Evolutionary conservation across 2,329 filamentous ascomycete species (phyloP), one percentile per base, ranked within the genome.

Genomic region (Davidsoniella eucalypti): DNA sequence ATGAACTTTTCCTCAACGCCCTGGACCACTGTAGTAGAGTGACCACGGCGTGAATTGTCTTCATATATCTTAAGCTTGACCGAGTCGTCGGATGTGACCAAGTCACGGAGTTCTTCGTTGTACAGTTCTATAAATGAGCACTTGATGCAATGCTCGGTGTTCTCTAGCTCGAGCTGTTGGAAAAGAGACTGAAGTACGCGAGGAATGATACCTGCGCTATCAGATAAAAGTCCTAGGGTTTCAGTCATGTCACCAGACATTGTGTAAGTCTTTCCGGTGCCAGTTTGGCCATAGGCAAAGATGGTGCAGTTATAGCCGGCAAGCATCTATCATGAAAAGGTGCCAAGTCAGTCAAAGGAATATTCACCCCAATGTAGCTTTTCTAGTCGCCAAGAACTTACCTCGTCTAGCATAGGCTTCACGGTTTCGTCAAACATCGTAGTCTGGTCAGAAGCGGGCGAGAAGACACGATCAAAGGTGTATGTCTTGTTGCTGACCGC

Each of bases 51-150:
- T 52, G 79, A 84, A 41, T 81, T 81, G 61, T 95, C 92, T 56
- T 98, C 92, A 61, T 81, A 98, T 51, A 98, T 95, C 62, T 96
- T 98, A 47, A 98, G 70, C 64, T 95, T 96, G 10, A 77, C 71
- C 54, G 70, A 77, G 49, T 95, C 88, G 48, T 98, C 92, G 0
- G 72, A 65, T 0, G 90, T 80, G 3, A 96, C 78, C 33, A 98
- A 66, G 62, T 98, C 92, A 40, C 90, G 83, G 23, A 98, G 72
- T 60, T 98, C 92, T 64, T 98, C 92, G 62, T 98, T 98, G 69
- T 98, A 98, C 0, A 98, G 71, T 63, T 98, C 92, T 59, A 98
- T 96, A 61, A 96, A 98, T 0, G 93, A 98, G 67, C 88, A 95
- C 61, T 95, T 95, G 58, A 98, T 88, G 21, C 82, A 87, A 62